phyloP scores from a whole-genome alignment of 495 filamentous ascomycete genomes.

The Coniosporium apollinis region DNA sequence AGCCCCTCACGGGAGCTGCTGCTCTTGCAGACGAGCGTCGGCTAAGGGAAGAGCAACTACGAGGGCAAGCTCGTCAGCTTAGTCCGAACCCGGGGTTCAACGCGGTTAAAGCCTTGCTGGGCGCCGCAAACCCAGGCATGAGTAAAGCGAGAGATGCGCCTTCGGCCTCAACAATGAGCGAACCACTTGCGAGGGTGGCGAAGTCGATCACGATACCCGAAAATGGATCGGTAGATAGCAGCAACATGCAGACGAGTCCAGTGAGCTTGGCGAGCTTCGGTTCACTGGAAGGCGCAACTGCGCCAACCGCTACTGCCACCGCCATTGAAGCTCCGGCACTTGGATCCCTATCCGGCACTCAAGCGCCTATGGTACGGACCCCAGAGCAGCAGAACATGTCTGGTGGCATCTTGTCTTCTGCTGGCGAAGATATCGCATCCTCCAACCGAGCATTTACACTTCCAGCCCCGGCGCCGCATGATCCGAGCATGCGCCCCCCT shows the following conservation, averaged over 20 bases:
- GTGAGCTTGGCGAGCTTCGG: conserved; percentile 28
- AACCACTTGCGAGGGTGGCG: conserved; percentile 23
- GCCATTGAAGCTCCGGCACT: conserved; percentile 16
- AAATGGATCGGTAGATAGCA: conserved; percentile 14
- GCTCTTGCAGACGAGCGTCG: conserved; percentile 38
- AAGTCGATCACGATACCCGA: conserved; percentile 26
- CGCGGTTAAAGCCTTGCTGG: conserved; percentile 37
- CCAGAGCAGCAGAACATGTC: not conserved
- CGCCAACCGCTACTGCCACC: conserved; percentile 30
- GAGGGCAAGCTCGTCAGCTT: conserved; percentile 26
- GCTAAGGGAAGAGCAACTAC: conserved; percentile 31
- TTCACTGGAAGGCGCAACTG: conserved; percentile 20
- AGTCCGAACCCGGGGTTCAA: conserved; percentile 34
- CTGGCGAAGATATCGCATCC: conserved; percentile 12
- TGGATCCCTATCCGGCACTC: conserved; percentile 11
- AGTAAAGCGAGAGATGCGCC: conserved; percentile 33
- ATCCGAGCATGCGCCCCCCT: conserved; percentile 27
- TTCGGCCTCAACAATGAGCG: conserved; percentile 22
- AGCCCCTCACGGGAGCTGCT: conserved; percentile 35
- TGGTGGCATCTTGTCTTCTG: conserved; percentile 4
- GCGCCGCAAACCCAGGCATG: conserved; percentile 30
- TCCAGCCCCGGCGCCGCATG: conserved; percentile 23
- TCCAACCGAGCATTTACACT: conserved; percentile 24
- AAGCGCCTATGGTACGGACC: conserved; percentile 14
- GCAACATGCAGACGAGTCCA: conserved; percentile 27